Conservation (phyloP, 352 stramenopile species). For the Globisporangium takayamanum region DNA sequence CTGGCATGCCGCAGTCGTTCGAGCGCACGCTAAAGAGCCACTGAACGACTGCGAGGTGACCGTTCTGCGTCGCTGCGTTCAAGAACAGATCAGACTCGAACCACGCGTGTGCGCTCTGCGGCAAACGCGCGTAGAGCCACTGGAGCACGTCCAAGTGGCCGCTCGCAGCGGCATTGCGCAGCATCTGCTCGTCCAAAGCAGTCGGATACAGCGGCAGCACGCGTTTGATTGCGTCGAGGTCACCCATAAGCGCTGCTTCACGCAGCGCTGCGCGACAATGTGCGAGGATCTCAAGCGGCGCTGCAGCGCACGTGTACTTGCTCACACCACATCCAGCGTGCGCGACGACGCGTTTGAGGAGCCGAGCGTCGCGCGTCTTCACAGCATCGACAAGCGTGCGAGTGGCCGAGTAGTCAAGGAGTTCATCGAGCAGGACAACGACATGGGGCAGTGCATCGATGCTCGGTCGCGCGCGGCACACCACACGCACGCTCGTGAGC, state of each 20-base stretch:
- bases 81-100: slow-evolving; percentile 4
- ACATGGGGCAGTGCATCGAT: slow-evolving; percentile 29
- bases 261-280: slow-evolving; percentile 14
- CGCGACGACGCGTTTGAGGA: slow-evolving; percentile 17
- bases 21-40: slow-evolving; percentile 18
- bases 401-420: slow-evolving; percentile 20
- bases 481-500: slow-evolving; percentile 13
- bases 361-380: slow-evolving; percentile 5
- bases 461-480: slow-evolving; percentile 11
- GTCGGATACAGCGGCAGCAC: slow-evolving; percentile 6
- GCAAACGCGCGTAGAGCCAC: slow-evolving; percentile 10
- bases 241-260: not conserved
- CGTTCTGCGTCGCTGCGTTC: slow-evolving; percentile 7
- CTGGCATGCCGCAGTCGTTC: slow-evolving; percentile 19
- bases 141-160: slow-evolving; percentile 12
- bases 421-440: slow-evolving; percentile 12
- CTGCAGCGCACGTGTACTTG: slow-evolving; percentile 8
- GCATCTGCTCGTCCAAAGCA: slow-evolving; percentile 8
- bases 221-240: not conserved
- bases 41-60: slow-evolving; percentile 20
- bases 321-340: not conserved
- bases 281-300: not conserved
- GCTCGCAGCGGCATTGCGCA: slow-evolving; percentile 1
- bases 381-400: slow-evolving; percentile 19
- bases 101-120: not conserved